These are phyloP conservation scores for Fusarium pseudoanthophilum DNA, from an alignment of 2,329 filamentous ascomycete species.

Conservation along the genomic window DNA sequence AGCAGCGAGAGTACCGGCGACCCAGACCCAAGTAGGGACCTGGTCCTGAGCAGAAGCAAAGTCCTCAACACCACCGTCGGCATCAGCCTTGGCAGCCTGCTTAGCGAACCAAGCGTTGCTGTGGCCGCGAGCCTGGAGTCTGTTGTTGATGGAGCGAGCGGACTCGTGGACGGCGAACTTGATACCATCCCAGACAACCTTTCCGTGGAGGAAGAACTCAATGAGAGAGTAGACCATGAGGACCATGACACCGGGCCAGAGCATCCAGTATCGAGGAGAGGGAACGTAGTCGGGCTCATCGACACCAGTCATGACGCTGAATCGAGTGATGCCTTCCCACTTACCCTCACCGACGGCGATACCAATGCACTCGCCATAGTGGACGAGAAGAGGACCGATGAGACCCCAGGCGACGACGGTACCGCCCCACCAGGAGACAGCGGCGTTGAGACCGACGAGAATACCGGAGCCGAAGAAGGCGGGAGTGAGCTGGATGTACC, in stretches of 20 bases:
- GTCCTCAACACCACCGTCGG: slow-evolving; percentile 50
- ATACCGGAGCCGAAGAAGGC: slow-evolving; percentile 69
- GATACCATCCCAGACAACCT: slow-evolving; percentile 50
- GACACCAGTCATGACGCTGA: slow-evolving; percentile 48
- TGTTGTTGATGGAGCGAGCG: slow-evolving; percentile 46
- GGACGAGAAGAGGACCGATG: slow-evolving; percentile 58
- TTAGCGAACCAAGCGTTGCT: slow-evolving; percentile 48
- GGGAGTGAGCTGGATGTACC: slow-evolving; percentile 68
- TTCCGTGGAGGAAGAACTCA: slow-evolving; percentile 55
- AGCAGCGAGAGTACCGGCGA: slow-evolving; percentile 57
- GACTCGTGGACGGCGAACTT: slow-evolving; percentile 49
- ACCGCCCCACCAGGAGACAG: slow-evolving; percentile 67
- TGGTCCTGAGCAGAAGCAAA: slow-evolving; percentile 56
- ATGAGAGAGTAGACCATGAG: slow-evolving; percentile 54
- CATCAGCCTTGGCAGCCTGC: slow-evolving; percentile 51
- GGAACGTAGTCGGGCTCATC: slow-evolving; percentile 45
- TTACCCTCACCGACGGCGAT: slow-evolving; percentile 45
- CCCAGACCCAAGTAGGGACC: slow-evolving; percentile 66
- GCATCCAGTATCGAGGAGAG: slow-evolving; percentile 56
- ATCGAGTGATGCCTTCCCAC: slow-evolving; percentile 48
- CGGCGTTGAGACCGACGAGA: slow-evolving; percentile 64
- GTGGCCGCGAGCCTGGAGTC: slow-evolving; percentile 48
- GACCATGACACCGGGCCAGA: slow-evolving; percentile 59
- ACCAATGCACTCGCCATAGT: slow-evolving; percentile 64
- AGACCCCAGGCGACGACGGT: slow-evolving; percentile 66